phyloP scores from a whole-genome alignment of 495 filamentous ascomycete species.

The Neurospora sp. region DNA sequence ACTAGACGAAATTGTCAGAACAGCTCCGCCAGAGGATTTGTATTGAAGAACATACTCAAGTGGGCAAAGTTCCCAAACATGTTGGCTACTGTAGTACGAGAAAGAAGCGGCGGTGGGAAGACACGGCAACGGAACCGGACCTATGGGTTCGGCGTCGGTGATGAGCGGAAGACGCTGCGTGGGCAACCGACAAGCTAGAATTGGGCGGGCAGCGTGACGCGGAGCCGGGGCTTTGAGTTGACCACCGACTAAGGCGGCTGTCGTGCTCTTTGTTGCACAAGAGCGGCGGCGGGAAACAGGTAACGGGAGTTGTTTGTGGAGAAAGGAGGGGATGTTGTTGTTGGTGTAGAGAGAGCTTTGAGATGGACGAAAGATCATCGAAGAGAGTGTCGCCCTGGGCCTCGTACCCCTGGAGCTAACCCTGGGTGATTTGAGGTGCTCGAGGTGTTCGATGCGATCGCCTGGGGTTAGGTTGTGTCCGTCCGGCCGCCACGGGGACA shows the following conservation, averaged over 20 bases:
- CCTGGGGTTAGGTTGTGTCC: neutral
- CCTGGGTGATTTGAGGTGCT: neutral
- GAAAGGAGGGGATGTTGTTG: neutral
- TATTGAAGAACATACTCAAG: slow-evolving; percentile 21
- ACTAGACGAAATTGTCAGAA: slow-evolving; percentile 24
- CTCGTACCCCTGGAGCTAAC: neutral
- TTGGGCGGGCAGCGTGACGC: neutral
- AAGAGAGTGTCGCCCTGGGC: neutral
- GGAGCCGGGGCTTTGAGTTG: neutral
- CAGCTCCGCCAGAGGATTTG: neutral
- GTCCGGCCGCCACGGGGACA: neutral
- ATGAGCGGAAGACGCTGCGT: neutral
- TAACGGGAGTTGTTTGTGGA: neutral
- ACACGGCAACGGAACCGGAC: neutral
- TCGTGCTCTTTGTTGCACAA: neutral
- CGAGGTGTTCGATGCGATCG: neutral
- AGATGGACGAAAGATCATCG: neutral
- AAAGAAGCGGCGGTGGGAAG: neutral
- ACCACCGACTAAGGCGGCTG: neutral
- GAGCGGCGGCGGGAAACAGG: neutral
- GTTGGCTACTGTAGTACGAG: neutral
- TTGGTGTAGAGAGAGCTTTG: neutral
- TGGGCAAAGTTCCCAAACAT: slow-evolving; percentile 27
- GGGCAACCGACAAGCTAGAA: neutral
- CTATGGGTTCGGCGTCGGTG: neutral